Evolutionary conservation across 2,329 filamentous ascomycete species (phyloP).

Genomic region (Clarireedia hainanense): DNA sequence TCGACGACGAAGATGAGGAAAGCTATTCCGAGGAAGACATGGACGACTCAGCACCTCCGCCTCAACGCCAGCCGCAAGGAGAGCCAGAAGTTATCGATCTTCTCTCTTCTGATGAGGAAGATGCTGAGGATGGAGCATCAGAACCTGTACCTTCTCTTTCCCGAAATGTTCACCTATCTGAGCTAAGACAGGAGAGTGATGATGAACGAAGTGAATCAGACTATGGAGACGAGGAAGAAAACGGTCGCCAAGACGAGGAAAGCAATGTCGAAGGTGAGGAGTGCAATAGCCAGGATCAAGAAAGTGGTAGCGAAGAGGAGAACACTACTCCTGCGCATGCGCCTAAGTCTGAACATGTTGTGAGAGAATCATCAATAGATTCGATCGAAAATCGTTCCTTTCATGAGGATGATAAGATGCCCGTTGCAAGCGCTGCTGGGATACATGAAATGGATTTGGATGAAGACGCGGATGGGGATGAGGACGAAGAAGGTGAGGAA

Average conservation of each 20-base stretch:
- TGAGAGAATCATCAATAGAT: not conserved
- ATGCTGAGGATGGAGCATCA: constrained; percentile 10
- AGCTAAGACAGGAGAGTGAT: constrained; percentile 13
- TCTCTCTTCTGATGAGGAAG: constrained; percentile 30
- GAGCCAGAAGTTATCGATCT: constrained; percentile 27
- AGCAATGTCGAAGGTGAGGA: constrained; percentile 8
- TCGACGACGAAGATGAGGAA: constrained; percentile 17
- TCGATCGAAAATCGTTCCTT: not conserved
- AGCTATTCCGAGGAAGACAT: constrained; percentile 29
- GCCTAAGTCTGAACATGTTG: not conserved
- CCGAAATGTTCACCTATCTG: constrained; percentile 19
- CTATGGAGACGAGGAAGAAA: constrained; percentile 8
- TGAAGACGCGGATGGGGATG: not conserved
- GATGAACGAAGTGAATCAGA: not conserved
- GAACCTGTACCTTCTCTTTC: not conserved
- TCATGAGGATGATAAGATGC: not conserved
- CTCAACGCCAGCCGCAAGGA: constrained; percentile 5
- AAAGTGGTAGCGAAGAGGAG: not conserved
- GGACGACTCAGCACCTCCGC: constrained; percentile 15
- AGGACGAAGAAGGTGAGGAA: not conserved
- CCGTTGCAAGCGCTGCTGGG: too few relatives aligned
- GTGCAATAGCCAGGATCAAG: not conserved
- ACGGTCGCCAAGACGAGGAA: constrained; percentile 7
- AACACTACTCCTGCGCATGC: not conserved
- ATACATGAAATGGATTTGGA: not conserved